Base-by-base conservation (phyloP, 2,329 filamentous ascomycete species). In the Fusarium sp. region DNA sequence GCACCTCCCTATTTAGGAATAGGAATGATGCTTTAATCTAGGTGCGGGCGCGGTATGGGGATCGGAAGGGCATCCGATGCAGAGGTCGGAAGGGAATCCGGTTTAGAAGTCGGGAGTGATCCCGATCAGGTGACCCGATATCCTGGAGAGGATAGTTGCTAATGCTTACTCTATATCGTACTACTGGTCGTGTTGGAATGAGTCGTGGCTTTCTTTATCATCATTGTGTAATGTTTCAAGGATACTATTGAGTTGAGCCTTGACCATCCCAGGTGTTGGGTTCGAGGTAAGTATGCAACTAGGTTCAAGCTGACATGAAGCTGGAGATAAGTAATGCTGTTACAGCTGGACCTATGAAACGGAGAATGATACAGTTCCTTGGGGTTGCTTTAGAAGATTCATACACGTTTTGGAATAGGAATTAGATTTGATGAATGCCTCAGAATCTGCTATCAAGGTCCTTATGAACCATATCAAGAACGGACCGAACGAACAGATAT, bases 101-200 rank as follows among this genome's bases (percentile, higher is more conserved):
- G 10, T 22, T 7, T 10, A 20, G 7, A 18, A 12, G 2, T 24
- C 38, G 39, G 41, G 8, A 24, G 8, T 15, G 24, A 30, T 50
- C 30, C 68, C 68, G 68, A 68, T 70, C 68, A 70, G 36, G 68
- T 70, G 67, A 70, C 38, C 13, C 4, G 16, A 12, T 16, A 42
- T 18, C 1, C n/a, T n/a, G n/a, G 16, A 9, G 26, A 24, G 41
- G 9, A 35, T 7, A 41, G n/a, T 36, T 31, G 31, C 24, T 20
- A 30, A 22, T 61, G 18, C 26, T 35, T 44, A 11, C 44, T 35
- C 15, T 24, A 35, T 36, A 51, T 44, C 30, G 12, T 26, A 11
- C 31, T 28, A 15, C 15, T 44, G 31, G 26, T 18, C 1, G 8
- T 26, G 18, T 20, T 30, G 33, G 12, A 56, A 24, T 5, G 20